Base-by-base conservation (phyloP, 148 eudicot genomes). In the Agrostemma githago region DNA sequence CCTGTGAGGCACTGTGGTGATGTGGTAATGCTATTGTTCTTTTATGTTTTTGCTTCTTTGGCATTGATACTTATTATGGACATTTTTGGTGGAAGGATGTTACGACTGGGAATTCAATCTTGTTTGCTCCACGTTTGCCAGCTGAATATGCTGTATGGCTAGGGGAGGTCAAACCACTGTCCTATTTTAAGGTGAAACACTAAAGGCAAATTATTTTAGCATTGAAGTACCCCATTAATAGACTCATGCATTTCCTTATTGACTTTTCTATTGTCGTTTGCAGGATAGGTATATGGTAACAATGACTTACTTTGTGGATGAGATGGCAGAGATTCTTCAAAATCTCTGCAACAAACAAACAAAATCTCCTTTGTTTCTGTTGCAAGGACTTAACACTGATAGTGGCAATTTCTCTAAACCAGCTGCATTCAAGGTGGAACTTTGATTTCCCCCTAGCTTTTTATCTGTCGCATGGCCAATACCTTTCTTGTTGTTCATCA, bases 131-230 rank as follows among this genome's bases (percentile, higher is more conserved):
- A 38, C 85, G 92, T 57, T 80, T 94, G 80, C 87, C 96, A 63
- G 76, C 84, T 79, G 98, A 91, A 4, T 94, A 94, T 88, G 98
- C 97, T 73, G 90, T 94, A 76, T 94, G 98, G 98, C 57, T 89
- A 83, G 98, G 98, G 78, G 88, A 89, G 84, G 89, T 89, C 81
- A 84, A 91, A 80, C 84, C 89, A 57, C 65, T 79, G 48, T 85
- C 96, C 40, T 79, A 80, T 75, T 81, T 85, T 79, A 87, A 84
- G 96, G 98, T 91, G 78, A 84, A 53, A 42, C 44, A 56, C 42
- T 14, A 39, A 34, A n/a, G 63, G 58, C 43, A 20, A 7, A 59
- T 39, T 11, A 6, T 17, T 44, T 43, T 63, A n/a, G 11, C 64
- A 80, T 72, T 37, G 16, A 70, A 21, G 48, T 53, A 63, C 74